Evolutionary conservation across 1,284 basidiomycete genomes (phyloP).

Genomic region (Ganoderma lucidum): DNA sequence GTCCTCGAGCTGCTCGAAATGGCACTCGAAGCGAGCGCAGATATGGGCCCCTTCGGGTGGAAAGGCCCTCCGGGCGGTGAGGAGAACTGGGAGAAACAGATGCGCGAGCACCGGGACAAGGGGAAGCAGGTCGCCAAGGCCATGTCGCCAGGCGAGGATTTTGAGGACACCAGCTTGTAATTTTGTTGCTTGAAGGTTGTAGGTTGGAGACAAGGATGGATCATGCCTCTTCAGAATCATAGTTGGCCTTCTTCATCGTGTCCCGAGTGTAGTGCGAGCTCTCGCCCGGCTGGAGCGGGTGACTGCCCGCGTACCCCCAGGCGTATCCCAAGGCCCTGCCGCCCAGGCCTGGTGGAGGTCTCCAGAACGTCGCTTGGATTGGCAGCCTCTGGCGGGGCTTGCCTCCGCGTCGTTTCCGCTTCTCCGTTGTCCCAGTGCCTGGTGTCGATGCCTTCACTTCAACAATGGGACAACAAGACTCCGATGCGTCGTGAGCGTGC

Average conservation of each 20-base stretch:
- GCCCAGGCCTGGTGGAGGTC: slow-evolving; percentile 39
- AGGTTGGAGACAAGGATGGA: background rate
- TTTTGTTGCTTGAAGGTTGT: background rate
- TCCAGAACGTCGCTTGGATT: slow-evolving; percentile 42
- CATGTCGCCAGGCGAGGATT: slow-evolving; percentile 14
- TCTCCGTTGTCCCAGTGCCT: slow-evolving; percentile 1
- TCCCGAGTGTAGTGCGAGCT: slow-evolving; percentile 39
- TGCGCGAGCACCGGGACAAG: slow-evolving; percentile 43
- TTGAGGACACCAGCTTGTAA: slow-evolving; percentile 28
- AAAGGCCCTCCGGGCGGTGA: slow-evolving; percentile 40
- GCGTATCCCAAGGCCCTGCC: slow-evolving; percentile 45
- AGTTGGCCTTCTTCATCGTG: slow-evolving; percentile 39
- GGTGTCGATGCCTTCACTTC: background rate
- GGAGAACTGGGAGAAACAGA: slow-evolving; percentile 40
- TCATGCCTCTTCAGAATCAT: slow-evolving; percentile 3
- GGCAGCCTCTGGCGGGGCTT: slow-evolving; percentile 25
- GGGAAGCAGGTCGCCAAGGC: slow-evolving; percentile 33
- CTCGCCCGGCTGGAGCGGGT: slow-evolving; percentile 34
- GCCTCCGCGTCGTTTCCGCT: slow-evolving; percentile 28
- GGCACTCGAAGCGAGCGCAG: slow-evolving; percentile 64
- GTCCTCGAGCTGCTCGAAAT: slow-evolving; percentile 87
- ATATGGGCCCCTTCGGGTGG: slow-evolving; percentile 31
- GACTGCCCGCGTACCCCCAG: slow-evolving; percentile 45
- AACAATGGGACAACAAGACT: slow-evolving; percentile 32
- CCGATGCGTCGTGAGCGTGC: slow-evolving; percentile 27